These are phyloP conservation scores for Torulaspora gathmanii DNA, from an alignment of 805 yeast species.

Conservation along the genomic window DNA sequence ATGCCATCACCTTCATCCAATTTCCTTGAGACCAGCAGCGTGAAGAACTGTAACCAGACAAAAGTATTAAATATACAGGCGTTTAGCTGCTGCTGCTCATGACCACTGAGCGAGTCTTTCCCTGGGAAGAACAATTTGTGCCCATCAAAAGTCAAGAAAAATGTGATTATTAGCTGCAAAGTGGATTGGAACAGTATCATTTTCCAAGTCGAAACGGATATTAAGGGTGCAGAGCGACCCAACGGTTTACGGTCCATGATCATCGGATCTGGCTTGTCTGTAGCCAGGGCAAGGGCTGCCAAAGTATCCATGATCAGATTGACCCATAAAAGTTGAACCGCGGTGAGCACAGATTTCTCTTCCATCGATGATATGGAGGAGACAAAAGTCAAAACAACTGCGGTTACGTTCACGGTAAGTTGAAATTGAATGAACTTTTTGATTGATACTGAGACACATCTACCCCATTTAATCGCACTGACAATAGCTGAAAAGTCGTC, in stretches of 20 bases:
- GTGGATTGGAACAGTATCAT: constrained; percentile 88
- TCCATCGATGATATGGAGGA: constrained; percentile 82
- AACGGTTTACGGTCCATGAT: constrained; percentile 78
- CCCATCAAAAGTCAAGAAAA: constrained; percentile 73
- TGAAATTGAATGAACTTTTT: constrained; percentile 96
- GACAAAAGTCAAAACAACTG: constrained; percentile 89
- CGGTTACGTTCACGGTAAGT: constrained; percentile 92
- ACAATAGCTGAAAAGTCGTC: constrained; percentile 94
- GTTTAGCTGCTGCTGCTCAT: constrained; percentile 47
- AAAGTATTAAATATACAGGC: constrained; percentile 93
- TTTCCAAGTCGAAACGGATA: constrained; percentile 94
- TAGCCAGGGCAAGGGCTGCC: constrained; percentile 95
- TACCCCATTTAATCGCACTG: constrained; percentile 96
- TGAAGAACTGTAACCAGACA: constrained; percentile 97
- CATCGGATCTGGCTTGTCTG: constrained; percentile 88
- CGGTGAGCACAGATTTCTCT: constrained; percentile 85
- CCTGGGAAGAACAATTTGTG: constrained; percentile 47
- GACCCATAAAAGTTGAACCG: constrained; percentile 96
- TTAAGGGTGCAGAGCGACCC: constrained; percentile 72
- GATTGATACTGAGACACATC: constrained; percentile 92
- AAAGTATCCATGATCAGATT: constrained; percentile 97
- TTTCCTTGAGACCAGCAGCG: constrained; percentile 83
- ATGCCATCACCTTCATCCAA: constrained; percentile 81
- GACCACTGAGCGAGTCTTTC: constrained; percentile 11
- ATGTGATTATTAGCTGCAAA: constrained; percentile 75